Conservation (phyloP, 2,329 filamentous ascomycete genomes). For the Colletotrichum karsti region DNA sequence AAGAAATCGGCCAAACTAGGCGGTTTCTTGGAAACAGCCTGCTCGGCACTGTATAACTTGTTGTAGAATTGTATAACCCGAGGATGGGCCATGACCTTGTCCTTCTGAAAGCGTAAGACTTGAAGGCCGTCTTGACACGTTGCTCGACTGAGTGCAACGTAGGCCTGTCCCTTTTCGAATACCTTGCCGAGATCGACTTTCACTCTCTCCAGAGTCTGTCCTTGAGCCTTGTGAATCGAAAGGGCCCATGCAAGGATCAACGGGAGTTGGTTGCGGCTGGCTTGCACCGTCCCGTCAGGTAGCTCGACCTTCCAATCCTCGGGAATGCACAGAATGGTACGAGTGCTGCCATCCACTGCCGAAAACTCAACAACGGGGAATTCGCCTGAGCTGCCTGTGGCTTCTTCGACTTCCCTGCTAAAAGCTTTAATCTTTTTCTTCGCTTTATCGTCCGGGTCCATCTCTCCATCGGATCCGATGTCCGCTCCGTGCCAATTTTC, state of each 20-base stretch:
- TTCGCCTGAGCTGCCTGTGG: conserved; percentile 49
- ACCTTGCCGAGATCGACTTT: conserved; percentile 92
- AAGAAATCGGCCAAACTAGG: conserved; percentile 50
- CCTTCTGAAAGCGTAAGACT: conserved; percentile 86
- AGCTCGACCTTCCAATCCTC: conserved; percentile 97
- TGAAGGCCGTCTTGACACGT: conserved; percentile 88
- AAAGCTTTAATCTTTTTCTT: conserved; percentile 66
- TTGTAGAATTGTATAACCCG: conserved; percentile 87
- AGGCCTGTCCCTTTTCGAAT: conserved; percentile 97
- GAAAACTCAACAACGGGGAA: conserved; percentile 89
- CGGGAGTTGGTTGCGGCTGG: conserved; percentile 82
- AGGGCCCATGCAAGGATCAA: conserved; percentile 96
- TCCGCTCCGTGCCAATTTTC: conserved; percentile 37
- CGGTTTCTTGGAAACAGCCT: conserved; percentile 47
- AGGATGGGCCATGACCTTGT: conserved; percentile 93
- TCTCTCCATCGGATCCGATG: conserved; percentile 54
- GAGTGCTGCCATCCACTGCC: conserved; percentile 78
- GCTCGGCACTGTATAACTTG: conserved; percentile 79
- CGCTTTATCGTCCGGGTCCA: conserved; percentile 50
- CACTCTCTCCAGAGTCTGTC: conserved; percentile 91
- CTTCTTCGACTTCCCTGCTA: conserved; percentile 51
- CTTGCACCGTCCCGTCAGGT: conserved; percentile 94
- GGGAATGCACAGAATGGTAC: conserved; percentile 82
- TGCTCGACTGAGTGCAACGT: conserved; percentile 93
- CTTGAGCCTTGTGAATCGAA: conserved; percentile 97